These are phyloP conservation scores for Rhodotorula diobovata DNA, from an alignment of 768 basidiomycete genomes.

Conservation along the genomic window DNA sequence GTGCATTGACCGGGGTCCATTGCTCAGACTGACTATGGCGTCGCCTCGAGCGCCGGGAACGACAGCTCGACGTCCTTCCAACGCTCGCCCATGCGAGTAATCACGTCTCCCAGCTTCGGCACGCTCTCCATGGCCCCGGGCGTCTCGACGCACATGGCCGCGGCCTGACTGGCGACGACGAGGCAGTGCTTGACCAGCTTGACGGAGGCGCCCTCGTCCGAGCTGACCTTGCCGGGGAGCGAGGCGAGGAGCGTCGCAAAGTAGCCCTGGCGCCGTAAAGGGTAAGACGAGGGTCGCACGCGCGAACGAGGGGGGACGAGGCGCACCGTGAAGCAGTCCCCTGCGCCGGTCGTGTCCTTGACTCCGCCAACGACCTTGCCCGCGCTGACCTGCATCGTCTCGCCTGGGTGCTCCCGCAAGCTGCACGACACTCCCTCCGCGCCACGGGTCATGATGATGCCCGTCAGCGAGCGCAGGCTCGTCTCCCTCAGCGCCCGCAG, in stretches of 20 bases:
- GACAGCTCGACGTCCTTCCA: neutral
- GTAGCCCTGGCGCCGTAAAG: conserved; percentile 15
- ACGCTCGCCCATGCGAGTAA: conserved; percentile 15
- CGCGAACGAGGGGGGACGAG: neutral
- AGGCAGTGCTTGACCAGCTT: conserved; percentile 10
- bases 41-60: neutral
- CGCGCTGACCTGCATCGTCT: neutral
- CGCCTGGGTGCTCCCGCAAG: neutral
- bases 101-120: conserved; percentile 38
- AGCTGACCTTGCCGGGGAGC: neutral
- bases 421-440: conserved; percentile 19
- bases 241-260: conserved; percentile 31
- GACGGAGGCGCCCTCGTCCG: neutral
- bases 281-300: neutral
- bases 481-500: neutral
- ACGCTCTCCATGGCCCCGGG: conserved; percentile 45
- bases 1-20: no score
- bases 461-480: neutral
- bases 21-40: no score
- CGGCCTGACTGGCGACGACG: conserved; percentile 35
- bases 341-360: conserved; percentile 45
- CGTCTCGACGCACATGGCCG: conserved; percentile 42
- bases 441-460: conserved; percentile 37
- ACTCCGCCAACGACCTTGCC: conserved; percentile 23
- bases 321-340: conserved; percentile 44